These are phyloP conservation scores for Martiniozyma abietophila DNA, from an alignment of 805 yeast genomes.

Conservation along the genomic window DNA sequence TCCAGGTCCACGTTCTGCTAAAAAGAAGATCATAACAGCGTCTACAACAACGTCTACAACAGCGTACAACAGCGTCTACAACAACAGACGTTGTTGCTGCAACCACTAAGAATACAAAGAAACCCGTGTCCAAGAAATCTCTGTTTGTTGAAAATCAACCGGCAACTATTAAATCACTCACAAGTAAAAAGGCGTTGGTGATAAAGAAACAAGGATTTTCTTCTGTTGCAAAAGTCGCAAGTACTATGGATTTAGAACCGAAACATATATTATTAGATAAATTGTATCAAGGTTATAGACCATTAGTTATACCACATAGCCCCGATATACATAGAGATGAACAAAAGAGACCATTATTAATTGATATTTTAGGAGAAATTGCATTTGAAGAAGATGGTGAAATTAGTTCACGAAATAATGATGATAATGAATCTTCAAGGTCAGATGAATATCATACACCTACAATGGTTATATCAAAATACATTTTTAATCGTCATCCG, in stretches of 20 bases:
- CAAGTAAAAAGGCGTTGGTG: too few species aligned
- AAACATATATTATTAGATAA: slow-evolving; percentile 26
- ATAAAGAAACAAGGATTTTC: slow-evolving; percentile 25
- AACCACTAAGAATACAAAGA: too few species aligned
- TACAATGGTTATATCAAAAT: slow-evolving; percentile 15
- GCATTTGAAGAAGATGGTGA: slow-evolving; percentile 15
- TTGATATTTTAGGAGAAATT: slow-evolving; percentile 27
- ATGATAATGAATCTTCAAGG: slow-evolving; percentile 10
- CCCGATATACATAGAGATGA: slow-evolving; percentile 19
- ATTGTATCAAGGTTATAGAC: slow-evolving; percentile 29
- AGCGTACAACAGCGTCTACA: neutral
- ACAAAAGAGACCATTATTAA: slow-evolving; percentile 22
- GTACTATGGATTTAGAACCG: slow-evolving; percentile 24
- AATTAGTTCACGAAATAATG: too few species aligned
- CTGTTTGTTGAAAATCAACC: too few species aligned
- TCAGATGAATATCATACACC: slow-evolving; percentile 12
- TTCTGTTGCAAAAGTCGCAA: slow-evolving; percentile 27
- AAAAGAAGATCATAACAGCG: too few species aligned
- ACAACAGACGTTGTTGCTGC: neutral
- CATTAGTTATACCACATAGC: slow-evolving; percentile 25
- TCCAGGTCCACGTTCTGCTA: too few species aligned
- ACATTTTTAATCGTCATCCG: slow-evolving; percentile 14
- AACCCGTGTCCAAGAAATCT: too few species aligned
- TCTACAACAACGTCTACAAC: neutral
- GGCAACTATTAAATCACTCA: too few species aligned